Percentiles rank a stretch among this genome's conserved stretches.
Conservation (phyloP, 2,329 filamentous ascomycete species). For the Exophiala calicioides region DNA sequence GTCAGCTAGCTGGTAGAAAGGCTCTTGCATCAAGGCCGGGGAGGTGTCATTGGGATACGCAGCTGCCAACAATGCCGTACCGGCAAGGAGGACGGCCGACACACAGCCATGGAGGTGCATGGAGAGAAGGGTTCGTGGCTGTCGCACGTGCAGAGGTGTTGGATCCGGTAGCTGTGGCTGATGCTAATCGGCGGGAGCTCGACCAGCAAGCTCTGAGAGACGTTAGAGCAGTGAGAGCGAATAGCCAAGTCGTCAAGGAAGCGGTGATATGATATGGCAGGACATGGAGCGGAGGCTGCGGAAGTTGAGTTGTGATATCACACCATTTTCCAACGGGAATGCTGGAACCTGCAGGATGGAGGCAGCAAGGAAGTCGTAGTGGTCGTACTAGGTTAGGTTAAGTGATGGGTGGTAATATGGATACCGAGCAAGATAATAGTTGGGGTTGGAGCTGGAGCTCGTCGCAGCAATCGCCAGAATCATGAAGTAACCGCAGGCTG, state of each 20-base stretch:
- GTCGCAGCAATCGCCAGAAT: no score
- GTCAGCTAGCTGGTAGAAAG: conserved; percentile 68
- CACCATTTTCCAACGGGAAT: background rate
- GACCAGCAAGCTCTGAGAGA: conserved; percentile 9
- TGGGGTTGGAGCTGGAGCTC: no score
- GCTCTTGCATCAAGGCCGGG: conserved; percentile 60
- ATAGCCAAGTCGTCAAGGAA: background rate
- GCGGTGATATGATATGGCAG: background rate
- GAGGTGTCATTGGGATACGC: conserved; percentile 58
- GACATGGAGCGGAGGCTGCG: background rate
- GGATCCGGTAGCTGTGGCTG: conserved; percentile 16
- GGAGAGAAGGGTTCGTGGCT: conserved; percentile 5
- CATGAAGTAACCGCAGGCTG: no score
- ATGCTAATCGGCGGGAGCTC: conserved; percentile 24
- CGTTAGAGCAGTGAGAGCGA: background rate
- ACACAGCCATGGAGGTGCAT: conserved; percentile 25
- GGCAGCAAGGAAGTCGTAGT: no score
- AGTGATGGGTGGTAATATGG: no score
- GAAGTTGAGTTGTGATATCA: no score
- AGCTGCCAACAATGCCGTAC: conserved; percentile 12
- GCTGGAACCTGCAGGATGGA: background rate
- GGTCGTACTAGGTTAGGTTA: no score
- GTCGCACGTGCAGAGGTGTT: conserved; percentile 12
- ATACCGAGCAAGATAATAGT: no score
- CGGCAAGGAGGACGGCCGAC: conserved; percentile 16